Evolutionary conservation across 257 asterid species (phyloP).

Genomic region (Cinchona pubescens): DNA sequence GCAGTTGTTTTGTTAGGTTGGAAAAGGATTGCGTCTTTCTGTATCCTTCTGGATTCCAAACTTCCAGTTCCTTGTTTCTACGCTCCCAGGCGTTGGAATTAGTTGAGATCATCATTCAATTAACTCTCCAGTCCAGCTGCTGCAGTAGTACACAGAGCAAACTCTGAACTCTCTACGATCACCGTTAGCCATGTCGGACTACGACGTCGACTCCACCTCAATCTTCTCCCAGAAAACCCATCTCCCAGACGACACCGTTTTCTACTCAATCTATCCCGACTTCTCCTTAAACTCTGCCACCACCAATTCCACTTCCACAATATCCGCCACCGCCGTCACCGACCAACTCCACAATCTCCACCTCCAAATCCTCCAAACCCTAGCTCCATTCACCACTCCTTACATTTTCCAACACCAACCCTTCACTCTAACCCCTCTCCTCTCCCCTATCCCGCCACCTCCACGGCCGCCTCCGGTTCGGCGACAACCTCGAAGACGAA

Average conservation of each 20-base stretch:
- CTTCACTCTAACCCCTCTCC: slow-evolving; percentile 45
- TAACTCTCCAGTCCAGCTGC: background rate
- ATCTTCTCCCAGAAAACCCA: slow-evolving; percentile 49
- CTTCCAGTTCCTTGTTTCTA: too few species aligned
- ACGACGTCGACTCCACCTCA: slow-evolving; percentile 8
- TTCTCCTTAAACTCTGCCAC: slow-evolving; percentile 30
- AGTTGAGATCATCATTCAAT: background rate
- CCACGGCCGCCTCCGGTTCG: slow-evolving; percentile 78
- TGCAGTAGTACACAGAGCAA: too few species aligned
- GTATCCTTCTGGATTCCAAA: too few species aligned
- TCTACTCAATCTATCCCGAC: slow-evolving; percentile 68
- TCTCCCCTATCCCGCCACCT: slow-evolving; percentile 57
- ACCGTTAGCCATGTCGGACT: slow-evolving; percentile 16
- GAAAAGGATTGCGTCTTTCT: too few species aligned
- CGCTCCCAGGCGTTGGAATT: too few species aligned
- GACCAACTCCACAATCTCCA: slow-evolving; percentile 63
- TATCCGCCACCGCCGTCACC: slow-evolving; percentile 16
- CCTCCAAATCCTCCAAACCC: slow-evolving; percentile 56
- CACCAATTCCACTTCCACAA: slow-evolving; percentile 13
- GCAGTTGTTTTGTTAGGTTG: too few species aligned
- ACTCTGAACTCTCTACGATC: background rate
- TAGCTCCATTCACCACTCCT: slow-evolving; percentile 38
- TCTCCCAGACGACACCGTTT: slow-evolving; percentile 74
- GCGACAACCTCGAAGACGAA: slow-evolving; percentile 88
- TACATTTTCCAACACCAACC: slow-evolving; percentile 92